Evolutionary conservation across 1,284 basidiomycete species (phyloP), one percentile per base, ranked within the genome.

Genomic region (Xerocomus tenax): DNA sequence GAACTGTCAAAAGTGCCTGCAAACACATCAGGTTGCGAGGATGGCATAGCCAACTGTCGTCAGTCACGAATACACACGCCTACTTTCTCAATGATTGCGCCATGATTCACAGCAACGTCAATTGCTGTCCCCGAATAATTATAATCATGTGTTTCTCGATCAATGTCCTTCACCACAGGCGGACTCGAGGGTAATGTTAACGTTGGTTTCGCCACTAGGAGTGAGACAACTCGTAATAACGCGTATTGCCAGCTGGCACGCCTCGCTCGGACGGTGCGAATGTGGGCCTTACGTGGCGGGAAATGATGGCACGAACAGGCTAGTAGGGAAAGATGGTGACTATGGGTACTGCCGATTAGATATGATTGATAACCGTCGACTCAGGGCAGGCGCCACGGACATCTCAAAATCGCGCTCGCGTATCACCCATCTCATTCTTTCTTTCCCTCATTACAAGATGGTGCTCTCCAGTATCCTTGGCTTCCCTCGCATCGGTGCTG

Each of bases 401-500:
- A 54, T 54, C 49, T 62, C 60, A 69, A 67, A 69, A 69, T 63
- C 63, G 43, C 53, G 53, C 30, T 42, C 47, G 36, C 48, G 29
- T 12, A 32, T 43, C 45, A 49, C 54, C 43, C 49, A 55, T 56
- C 63, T 54, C 62, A 61, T 60, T 65, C 63, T 64, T 64, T 63
- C 61, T 51, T 62, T 57, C 57, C 45, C 55, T 57, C 64, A 61
- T n/a, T 56, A 28, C 59, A 75, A 62, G 60, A 87, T 87, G 84
- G 83, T 88, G 45, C 63, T 68, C 42, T 93, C 91, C 60, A 90
- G 88, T 66, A 87, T 94, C 63, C 86, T 98, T 66, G 96, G 96
- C 67, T 98, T 94, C 77, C 95, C 95, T 67, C 90, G 95, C 67
- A 96, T 98, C 72, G 93, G 93, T 87, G 62, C 62, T 76, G n/a